phyloP scores from a whole-genome alignment of 169 alveolate genomes.

The Plasmodium ovale region DNA sequence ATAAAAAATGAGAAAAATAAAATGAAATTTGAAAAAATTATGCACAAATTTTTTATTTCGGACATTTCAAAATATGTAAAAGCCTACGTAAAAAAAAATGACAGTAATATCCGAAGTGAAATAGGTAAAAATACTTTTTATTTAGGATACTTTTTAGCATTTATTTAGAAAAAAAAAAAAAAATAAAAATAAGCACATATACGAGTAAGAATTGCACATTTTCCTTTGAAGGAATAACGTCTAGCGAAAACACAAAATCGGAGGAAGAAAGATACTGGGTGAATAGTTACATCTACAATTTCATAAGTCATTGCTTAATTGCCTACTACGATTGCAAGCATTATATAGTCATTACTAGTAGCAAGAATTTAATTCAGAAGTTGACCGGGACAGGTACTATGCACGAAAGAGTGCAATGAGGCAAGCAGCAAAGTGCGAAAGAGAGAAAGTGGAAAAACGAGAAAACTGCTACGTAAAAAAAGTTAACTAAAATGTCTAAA shows the following conservation, averaged over 20 bases:
- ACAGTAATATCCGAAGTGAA: slow-evolving; percentile 52
- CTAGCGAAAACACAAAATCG: slow-evolving; percentile 25
- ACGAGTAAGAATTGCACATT: too few species aligned
- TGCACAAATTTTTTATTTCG: slow-evolving; percentile 61
- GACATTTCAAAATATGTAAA: slow-evolving; percentile 68
- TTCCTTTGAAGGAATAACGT: slow-evolving; percentile 40
- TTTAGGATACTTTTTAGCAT: background rate
- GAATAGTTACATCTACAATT: slow-evolving; percentile 64
- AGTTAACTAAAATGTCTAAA: too few species aligned
- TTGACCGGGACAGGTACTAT: slow-evolving; percentile 71
- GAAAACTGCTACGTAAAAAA: too few species aligned
- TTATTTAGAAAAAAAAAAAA: background rate
- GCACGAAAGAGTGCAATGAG: too few species aligned
- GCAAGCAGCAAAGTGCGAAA: too few species aligned
- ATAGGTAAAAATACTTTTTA: slow-evolving; percentile 38
- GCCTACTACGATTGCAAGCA: slow-evolving; percentile 67
- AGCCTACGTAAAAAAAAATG: slow-evolving; percentile 65
- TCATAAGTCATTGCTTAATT: slow-evolving; percentile 53
- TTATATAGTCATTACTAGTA: slow-evolving; percentile 47
- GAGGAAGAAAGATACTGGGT: slow-evolving; percentile 65
- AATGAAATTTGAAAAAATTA: slow-evolving; percentile 62
- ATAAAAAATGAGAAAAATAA: slow-evolving; percentile 46
- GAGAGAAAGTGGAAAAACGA: too few species aligned
- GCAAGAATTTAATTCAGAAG: slow-evolving; percentile 51
- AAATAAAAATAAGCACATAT: background rate